Evolutionary conservation across 345 rosid genomes (phyloP).

Genomic region (Lepidium africanum): DNA sequence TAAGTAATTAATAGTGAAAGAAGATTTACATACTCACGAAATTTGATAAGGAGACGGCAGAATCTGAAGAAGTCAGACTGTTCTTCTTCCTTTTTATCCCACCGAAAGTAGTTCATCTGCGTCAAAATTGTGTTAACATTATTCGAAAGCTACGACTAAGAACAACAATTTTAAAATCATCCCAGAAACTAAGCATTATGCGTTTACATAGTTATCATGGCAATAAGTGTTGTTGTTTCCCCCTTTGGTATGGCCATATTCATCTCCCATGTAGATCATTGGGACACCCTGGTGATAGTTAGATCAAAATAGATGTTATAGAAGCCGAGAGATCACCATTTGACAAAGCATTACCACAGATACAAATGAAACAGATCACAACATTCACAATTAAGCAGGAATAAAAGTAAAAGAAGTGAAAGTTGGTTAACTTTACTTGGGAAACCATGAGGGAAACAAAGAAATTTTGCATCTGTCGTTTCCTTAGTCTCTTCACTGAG

Average conservation of each 20-base stretch:
- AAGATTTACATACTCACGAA: constrained; percentile 53
- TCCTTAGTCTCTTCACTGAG: constrained; percentile 78
- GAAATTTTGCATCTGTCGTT: constrained; percentile 90
- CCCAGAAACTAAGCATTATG: constrained; percentile 7
- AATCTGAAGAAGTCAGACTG: constrained; percentile 73
- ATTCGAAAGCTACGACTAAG: constrained; percentile 3
- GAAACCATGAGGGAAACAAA: constrained; percentile 90
- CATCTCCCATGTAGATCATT: constrained; percentile 97
- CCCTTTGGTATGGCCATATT: constrained; percentile 94
- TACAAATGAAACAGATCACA: not conserved
- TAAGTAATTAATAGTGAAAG: not conserved
- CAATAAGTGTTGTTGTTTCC: constrained; percentile 97
- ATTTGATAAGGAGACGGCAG: constrained; percentile 70
- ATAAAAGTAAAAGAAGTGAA: not conserved
- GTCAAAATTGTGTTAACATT: constrained; percentile 12
- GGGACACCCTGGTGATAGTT: constrained; percentile 72
- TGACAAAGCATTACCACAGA: not conserved
- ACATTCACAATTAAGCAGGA: not conserved
- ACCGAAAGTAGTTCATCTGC: constrained; percentile 77
- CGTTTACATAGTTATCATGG: constrained; percentile 78
- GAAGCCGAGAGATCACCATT: not conserved
- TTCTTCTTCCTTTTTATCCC: constrained; percentile 91
- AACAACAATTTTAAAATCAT: not conserved
- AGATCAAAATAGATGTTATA: constrained; percentile 8
- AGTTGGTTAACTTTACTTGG: constrained; percentile 47